Percentiles rank a stretch among this genome's conserved stretches.
Conservation (phyloP, 352 stramenopile species). For the Elongisporangium anandrum region DNA sequence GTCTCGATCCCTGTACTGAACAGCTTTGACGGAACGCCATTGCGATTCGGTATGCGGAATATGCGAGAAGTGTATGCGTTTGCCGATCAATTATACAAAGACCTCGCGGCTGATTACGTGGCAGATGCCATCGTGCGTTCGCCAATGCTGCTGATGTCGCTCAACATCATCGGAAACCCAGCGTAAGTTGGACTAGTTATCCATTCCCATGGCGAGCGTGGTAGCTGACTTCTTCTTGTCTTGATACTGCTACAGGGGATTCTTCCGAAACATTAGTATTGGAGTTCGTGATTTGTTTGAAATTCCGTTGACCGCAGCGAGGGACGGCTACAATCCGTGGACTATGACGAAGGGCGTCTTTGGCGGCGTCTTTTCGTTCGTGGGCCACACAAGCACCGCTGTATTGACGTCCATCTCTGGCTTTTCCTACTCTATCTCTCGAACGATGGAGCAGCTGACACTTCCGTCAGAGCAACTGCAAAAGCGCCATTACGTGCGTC, state of each 20-base stretch:
- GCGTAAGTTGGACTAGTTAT: conserved; percentile 41
- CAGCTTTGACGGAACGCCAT: conserved; percentile 73
- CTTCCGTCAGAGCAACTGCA: conserved; percentile 55
- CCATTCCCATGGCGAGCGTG: not conserved
- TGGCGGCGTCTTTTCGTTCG: conserved; percentile 61
- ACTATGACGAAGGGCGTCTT: conserved; percentile 67
- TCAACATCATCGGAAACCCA: conserved; percentile 84
- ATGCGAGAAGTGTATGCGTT: conserved; percentile 77
- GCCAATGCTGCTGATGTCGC: conserved; percentile 75
- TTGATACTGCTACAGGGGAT: conserved; percentile 38
- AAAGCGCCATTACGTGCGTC: conserved; percentile 57
- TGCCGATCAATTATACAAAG: conserved; percentile 72
- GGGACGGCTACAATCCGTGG: conserved; percentile 76
- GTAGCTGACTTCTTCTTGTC: not conserved
- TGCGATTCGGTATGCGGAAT: conserved; percentile 46
- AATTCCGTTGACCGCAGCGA: conserved; percentile 61
- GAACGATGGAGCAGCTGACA: conserved; percentile 78
- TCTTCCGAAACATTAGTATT: conserved; percentile 63
- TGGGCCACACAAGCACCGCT: conserved; percentile 65
- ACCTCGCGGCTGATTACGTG: conserved; percentile 79
- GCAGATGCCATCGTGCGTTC: conserved; percentile 75
- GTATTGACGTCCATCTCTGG: conserved; percentile 70
- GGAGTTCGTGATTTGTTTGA: conserved; percentile 76
- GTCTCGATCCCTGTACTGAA: conserved; percentile 77
- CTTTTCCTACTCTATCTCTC: conserved; percentile 79